These are phyloP conservation scores for Pseudovirgaria hyperparasitica DNA, from an alignment of 2,329 filamentous ascomycete genomes.

Conservation along the genomic window DNA sequence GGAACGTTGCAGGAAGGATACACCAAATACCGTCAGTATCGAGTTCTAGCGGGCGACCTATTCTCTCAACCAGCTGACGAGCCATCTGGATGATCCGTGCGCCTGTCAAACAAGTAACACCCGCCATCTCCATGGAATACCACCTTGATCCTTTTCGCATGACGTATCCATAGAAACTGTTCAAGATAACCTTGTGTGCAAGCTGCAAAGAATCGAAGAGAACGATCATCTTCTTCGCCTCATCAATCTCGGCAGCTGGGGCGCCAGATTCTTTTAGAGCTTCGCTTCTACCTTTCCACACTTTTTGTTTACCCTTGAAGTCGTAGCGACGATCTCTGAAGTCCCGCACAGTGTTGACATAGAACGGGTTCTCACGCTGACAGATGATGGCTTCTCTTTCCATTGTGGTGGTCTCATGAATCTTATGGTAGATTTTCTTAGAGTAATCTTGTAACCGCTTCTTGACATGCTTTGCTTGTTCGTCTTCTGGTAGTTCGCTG, in stretches of 20 bases:
- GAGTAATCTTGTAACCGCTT: slow-evolving; percentile 88
- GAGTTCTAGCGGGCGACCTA: slow-evolving; percentile 83
- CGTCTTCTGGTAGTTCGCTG: slow-evolving; percentile 66
- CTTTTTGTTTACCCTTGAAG: slow-evolving; percentile 95
- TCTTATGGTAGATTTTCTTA: slow-evolving; percentile 99
- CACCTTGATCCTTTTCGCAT: slow-evolving; percentile 98
- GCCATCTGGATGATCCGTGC: slow-evolving; percentile 96
- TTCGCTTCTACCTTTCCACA: slow-evolving; percentile 96
- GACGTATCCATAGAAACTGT: slow-evolving; percentile 98
- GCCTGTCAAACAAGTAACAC: slow-evolving; percentile 92
- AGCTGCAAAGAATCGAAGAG: slow-evolving; percentile 91
- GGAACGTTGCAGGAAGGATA: slow-evolving; percentile 91
- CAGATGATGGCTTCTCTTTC: slow-evolving; percentile 95
- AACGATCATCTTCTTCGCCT: slow-evolving; percentile 97
- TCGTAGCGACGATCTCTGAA: slow-evolving; percentile 97
- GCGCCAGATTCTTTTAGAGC: slow-evolving; percentile 74
- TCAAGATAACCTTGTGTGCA: slow-evolving; percentile 97
- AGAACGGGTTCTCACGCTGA: slow-evolving; percentile 95
- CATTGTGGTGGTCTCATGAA: slow-evolving; percentile 86
- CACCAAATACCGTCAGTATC: slow-evolving; percentile 99
- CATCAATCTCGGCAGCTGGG: slow-evolving; percentile 62
- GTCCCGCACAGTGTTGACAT: slow-evolving; percentile 88
- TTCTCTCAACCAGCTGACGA: slow-evolving; percentile 79
- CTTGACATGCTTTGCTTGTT: slow-evolving; percentile 67
- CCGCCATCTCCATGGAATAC: slow-evolving; percentile 99